These are phyloP conservation scores for Tolypocladium amazonense DNA, from an alignment of 2,329 filamentous ascomycete genomes.

Conservation along the genomic window DNA sequence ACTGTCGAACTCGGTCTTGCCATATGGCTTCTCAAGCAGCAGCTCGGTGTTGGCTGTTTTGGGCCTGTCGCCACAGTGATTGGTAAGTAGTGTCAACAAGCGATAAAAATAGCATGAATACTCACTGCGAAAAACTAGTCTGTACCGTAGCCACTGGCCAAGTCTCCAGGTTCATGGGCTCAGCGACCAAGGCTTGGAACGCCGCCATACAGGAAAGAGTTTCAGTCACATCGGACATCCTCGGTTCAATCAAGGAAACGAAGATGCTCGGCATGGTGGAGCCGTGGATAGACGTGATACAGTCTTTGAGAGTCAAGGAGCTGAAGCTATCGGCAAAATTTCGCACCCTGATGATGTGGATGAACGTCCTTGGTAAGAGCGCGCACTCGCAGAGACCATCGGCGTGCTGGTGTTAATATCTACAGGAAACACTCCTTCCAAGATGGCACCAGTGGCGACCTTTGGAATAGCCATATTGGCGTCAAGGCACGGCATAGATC, in stretches of 20 bases:
- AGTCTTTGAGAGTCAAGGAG: neutral
- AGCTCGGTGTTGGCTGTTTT: neutral
- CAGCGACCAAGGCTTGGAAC: neutral
- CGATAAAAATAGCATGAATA: neutral
- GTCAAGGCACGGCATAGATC: neutral
- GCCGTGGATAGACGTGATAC: neutral
- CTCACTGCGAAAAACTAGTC: neutral
- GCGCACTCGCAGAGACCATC: neutral
- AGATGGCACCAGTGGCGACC: neutral
- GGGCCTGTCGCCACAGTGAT: neutral
- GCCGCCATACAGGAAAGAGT: neutral
- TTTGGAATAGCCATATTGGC: neutral
- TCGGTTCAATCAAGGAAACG: neutral
- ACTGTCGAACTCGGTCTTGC: neutral
- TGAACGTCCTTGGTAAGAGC: neutral
- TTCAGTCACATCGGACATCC: neutral
- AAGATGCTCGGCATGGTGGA: neutral
- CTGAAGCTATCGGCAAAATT: neutral
- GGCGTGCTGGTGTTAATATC: neutral
- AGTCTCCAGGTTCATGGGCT: neutral
- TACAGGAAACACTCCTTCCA: neutral
- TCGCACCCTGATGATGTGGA: neutral
- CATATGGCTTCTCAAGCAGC: neutral
- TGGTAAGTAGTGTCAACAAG: neutral
- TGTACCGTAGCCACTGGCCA: neutral